Base-by-base conservation (phyloP, 257 asterid species). In the Ilex aquifolium region DNA sequence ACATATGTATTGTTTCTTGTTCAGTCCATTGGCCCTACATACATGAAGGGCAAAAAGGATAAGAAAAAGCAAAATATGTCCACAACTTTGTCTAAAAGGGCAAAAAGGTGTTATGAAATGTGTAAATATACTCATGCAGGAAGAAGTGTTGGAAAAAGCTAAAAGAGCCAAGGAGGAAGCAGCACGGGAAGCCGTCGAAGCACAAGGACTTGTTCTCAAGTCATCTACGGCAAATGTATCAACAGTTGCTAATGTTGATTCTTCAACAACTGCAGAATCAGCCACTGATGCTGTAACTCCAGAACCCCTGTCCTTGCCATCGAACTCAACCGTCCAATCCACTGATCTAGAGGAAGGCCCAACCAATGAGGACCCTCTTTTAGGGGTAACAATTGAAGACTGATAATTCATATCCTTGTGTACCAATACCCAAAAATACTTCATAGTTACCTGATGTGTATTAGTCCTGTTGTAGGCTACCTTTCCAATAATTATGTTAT, bases 71-170 rank as follows among this genome's bases (percentile, higher is more conserved):
- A 21, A 21, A 21, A 21, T 1, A 1, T 21, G 27, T 21, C 27
- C 27, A 0, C 27, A 21, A 21, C 27, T 21, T 21, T 21, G 27
- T 21, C 27, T 21, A 21, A 21, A 21, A 21, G 27, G 27, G 27
- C 27, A 21, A 0, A 21, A 21, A 21, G 27, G 27, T 21, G 27
- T 21, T 21, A 21, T 21, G 27, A 21, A 21, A 21, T 21, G 27
- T 21, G 27, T 21, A 21, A 21, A 21, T 21, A 21, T 21, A 21
- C 27, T 21, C 30, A 36, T 69, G 72, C 79, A 91, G 98, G 95
- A 84, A 31, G 98, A 91, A 62, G 94, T 88, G 63, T 61, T 91
- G 65, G 90, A 86, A 68, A 91, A 86, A 76, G 98, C 98, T 55
- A 76, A 82, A 74, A 80, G 77, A 53, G 96, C 88, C 59, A 88